Evolutionary conservation across 805 yeast genomes (phyloP).

Genomic region (Kuraishia molischiana): DNA sequence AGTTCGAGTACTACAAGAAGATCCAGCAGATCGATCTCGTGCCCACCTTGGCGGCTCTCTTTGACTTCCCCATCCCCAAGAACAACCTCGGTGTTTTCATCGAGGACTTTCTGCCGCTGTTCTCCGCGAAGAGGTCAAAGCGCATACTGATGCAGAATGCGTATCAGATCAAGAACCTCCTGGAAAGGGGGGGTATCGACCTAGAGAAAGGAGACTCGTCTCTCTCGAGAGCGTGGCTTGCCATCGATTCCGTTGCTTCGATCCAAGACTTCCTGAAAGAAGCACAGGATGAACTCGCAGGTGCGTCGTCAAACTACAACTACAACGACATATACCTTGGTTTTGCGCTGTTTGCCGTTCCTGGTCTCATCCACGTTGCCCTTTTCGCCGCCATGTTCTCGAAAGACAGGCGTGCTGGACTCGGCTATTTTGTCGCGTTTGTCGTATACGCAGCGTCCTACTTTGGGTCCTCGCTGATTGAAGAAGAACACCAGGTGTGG

Average conservation of each 20-base stretch:
- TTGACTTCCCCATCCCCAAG: conserved; percentile 60
- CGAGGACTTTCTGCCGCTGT: conserved; percentile 42
- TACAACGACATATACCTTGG: conserved; percentile 38
- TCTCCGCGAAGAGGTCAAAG: conserved; percentile 27
- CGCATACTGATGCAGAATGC: conserved; percentile 43
- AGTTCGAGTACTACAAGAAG: conserved; percentile 40
- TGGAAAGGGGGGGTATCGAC: conserved; percentile 18
- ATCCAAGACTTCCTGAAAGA: conserved; percentile 27
- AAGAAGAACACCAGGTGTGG: conserved; percentile 96
- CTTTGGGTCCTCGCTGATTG: conserved; percentile 85
- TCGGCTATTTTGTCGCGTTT: conserved; percentile 17
- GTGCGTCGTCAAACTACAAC: conserved; percentile 67
- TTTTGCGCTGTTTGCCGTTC: conserved; percentile 18
- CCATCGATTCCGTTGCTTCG: conserved; percentile 4
- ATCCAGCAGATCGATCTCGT: conserved; percentile 67
- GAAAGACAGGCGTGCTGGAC: conserved; percentile 7
- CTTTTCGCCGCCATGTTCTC: conserved; percentile 10
- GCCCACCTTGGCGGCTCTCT: conserved; percentile 53
- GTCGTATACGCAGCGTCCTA: conserved; percentile 39
- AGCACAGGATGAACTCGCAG: conserved; percentile 42
- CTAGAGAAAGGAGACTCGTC: conserved; percentile 14
- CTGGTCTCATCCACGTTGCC: conserved; percentile 20
- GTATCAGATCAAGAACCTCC: conserved; percentile 40
- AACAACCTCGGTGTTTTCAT: conserved; percentile 70
- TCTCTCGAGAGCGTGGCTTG: conserved; percentile 7